Evolutionary conservation across 768 basidiomycete species (phyloP).

Genomic region (Trametes elegans): DNA sequence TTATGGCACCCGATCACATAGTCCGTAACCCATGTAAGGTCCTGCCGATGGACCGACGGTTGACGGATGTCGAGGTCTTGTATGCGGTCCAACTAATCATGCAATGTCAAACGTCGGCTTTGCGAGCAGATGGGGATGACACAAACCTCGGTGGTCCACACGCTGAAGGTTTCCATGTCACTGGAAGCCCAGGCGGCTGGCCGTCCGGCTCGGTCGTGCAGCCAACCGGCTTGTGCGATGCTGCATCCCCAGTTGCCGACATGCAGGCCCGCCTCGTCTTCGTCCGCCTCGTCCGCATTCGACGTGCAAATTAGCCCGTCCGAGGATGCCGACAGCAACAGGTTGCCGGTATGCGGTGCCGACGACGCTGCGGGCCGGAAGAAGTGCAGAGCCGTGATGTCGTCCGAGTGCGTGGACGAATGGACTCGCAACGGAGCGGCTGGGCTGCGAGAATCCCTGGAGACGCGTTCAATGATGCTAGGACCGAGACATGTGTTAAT

Average conservation of each 20-base stretch:
- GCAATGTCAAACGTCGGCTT: neutral
- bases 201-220: slow-evolving; percentile 32
- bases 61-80: slow-evolving; percentile 60
- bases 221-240: slow-evolving; percentile 75
- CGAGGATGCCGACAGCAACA: slow-evolving; percentile 78
- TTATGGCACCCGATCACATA: slow-evolving; percentile 61
- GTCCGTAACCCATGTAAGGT: slow-evolving; percentile 73
- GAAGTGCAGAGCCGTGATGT: slow-evolving; percentile 78
- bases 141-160: slow-evolving; percentile 73
- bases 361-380: slow-evolving; percentile 23
- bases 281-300: slow-evolving; percentile 72
- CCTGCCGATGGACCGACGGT: slow-evolving; percentile 56
- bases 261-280: slow-evolving; percentile 79
- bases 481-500: neutral
- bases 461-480: neutral
- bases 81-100: slow-evolving; percentile 54
- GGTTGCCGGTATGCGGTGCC: slow-evolving; percentile 23
- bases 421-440: slow-evolving; percentile 70
- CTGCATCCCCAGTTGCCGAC: slow-evolving; percentile 89
- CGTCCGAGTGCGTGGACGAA: slow-evolving; percentile 88
- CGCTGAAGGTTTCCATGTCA: slow-evolving; percentile 93
- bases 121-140: no score
- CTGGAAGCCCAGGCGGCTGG: slow-evolving; percentile 76
- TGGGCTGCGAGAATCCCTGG: slow-evolving; percentile 85
- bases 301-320: slow-evolving; percentile 81